Evolutionary conservation across 1,284 basidiomycete species (phyloP).

Genomic region (Malassezia furfur): DNA sequence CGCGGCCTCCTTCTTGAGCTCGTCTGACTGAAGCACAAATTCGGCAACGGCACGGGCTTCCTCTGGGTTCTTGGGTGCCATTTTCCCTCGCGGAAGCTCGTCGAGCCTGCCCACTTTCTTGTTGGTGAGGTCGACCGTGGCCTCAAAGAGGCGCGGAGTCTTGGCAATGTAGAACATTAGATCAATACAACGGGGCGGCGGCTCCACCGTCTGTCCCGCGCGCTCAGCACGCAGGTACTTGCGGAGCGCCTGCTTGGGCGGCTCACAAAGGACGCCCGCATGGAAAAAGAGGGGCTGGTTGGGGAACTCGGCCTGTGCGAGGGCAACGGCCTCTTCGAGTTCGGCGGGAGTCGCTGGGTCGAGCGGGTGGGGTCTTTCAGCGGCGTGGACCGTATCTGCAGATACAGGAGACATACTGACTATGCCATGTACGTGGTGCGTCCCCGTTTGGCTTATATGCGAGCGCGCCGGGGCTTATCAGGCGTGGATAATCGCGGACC

Average conservation of each 20-base stretch:
- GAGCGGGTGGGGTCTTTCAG: neutral
- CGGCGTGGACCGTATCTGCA: neutral
- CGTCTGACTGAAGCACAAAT: neutral
- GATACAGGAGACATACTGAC: neutral
- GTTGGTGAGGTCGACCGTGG: slow-evolving; percentile 5
- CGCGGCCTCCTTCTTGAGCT: slow-evolving; percentile 3
- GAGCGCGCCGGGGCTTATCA: too few relatives aligned
- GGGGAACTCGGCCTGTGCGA: neutral
- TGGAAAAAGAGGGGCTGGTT: slow-evolving; percentile 2
- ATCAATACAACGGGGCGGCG: slow-evolving; percentile 4
- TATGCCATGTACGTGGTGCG: too few relatives aligned
- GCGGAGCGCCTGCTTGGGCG: slow-evolving; percentile 1
- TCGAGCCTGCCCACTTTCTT: neutral
- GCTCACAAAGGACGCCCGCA: slow-evolving; percentile 8
- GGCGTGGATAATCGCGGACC: too few relatives aligned
- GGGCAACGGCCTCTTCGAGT: slow-evolving; percentile 3
- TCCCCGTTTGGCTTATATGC: too few relatives aligned
- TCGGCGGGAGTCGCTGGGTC: slow-evolving; percentile 8
- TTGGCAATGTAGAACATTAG: slow-evolving; percentile 1
- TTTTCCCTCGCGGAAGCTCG: slow-evolving; percentile 5
- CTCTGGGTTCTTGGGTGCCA: slow-evolving; percentile 1
- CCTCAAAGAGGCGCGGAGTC: slow-evolving; percentile 11
- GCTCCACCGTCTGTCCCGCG: neutral
- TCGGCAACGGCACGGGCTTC: neutral
- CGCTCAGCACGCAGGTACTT: slow-evolving; percentile 11